Base-by-base conservation (phyloP, 2,329 filamentous ascomycete genomes). In the Cordyceps pruinosa region DNA sequence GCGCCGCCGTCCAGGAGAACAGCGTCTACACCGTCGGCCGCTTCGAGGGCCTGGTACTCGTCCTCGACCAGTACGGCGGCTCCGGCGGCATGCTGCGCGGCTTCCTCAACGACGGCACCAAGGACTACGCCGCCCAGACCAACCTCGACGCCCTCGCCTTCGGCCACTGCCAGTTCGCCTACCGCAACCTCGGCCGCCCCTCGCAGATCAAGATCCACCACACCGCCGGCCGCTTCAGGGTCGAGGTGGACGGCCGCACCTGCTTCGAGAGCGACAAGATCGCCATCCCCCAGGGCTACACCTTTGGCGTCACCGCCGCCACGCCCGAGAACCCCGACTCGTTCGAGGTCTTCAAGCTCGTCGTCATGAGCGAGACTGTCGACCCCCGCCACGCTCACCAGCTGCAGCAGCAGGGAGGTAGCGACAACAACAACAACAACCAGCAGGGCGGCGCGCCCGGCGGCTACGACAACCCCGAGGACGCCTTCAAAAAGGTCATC, bases 291-390 rank as follows among this genome's bases (percentile, higher is more conserved):
- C 66, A 80, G 2, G 89, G 89, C 63, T 95, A 97, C 75, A 82
- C 83, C 69, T 89, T 96, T 63, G 94, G 94, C 65, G 76, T 99
- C 64, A 90, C 88, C 13, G 94, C 93, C 42, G 89, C 90, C 17
- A 93, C 90, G 3, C 89, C 90, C 30, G 93, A 97, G 63, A 92
- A 85, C 65, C 91, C 94, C 1, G 94, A 99, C 73, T 96, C 90
- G 5, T 96, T 97, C 66, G 94, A 99, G 73, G 72, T 96, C 63
- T 94, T 92, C 78, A 95, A 93, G 70, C 82, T 97, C 68, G 80
- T 88, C 35, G 83, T 94, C 52, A 83, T 86, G 67, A 85, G 81
- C 12, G 81, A 84, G 65, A 74, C 65, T 58, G 66, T 61, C 34
- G 52, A 60, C 56, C 42, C 58, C 51, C 19, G 63, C 61, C 19